Percentiles rank a stretch among this genome's conserved stretches.
These are phyloP conservation scores for Cyclotella cryptica DNA, from an alignment of 108 stramenopile species.

Conservation along the genomic window DNA sequence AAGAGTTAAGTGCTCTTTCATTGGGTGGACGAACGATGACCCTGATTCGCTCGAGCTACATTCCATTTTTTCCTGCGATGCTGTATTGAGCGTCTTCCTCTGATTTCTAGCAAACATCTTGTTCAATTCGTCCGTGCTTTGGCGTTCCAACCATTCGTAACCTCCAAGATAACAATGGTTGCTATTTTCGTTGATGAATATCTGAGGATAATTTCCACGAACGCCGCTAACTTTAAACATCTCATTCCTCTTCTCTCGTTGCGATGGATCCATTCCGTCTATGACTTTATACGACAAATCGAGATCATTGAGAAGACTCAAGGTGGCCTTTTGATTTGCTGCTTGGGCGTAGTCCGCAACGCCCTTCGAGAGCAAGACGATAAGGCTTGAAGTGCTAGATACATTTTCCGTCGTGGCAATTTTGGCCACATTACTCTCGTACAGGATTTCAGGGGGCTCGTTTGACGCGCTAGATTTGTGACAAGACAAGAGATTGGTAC, in stretches of 20 bases:
- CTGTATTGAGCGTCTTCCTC: neutral
- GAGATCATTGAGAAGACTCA: conserved; percentile 21
- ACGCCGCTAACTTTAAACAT: conserved; percentile 35
- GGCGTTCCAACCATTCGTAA: neutral
- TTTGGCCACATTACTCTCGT: neutral
- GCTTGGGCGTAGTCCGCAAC: conserved; percentile 10
- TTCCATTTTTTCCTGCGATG: neutral
- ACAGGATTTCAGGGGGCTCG: neutral
- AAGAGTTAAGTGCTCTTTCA: neutral
- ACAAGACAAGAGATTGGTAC: too few relatives aligned
- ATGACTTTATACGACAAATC: conserved; percentile 43
- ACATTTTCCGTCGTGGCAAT: neutral
- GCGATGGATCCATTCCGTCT: conserved; percentile 59
- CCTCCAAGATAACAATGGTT: conserved; percentile 1
- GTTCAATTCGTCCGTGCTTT: neutral
- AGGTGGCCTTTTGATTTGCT: conserved; percentile 21
- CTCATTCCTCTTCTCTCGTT: conserved; percentile 14
- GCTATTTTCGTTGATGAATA: conserved; percentile 24
- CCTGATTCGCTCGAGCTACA: too few relatives aligned
- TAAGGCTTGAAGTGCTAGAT: neutral
- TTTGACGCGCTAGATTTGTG: neutral
- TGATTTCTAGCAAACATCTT: neutral
- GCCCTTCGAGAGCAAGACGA: conserved; percentile 18
- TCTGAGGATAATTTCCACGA: conserved; percentile 52
- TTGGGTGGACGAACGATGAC: neutral